Conservation (phyloP, 805 yeast species). For the Zygoascus flipseniorum region DNA sequence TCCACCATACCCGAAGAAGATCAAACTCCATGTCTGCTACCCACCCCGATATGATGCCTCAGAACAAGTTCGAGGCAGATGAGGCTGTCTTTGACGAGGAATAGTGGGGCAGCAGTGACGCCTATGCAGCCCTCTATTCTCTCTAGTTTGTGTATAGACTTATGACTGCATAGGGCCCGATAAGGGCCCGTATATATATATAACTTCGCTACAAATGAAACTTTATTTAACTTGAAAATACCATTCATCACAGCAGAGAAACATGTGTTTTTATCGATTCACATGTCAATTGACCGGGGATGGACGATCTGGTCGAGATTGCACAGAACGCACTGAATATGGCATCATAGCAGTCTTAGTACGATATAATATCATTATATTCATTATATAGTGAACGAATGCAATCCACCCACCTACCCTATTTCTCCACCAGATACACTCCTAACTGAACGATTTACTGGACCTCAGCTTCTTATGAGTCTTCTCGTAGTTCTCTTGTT, state of each 20-base stretch:
- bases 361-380: background rate
- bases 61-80: slow-evolving; percentile 14
- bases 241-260: no score
- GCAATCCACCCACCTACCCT: background rate
- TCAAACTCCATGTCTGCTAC: slow-evolving; percentile 25
- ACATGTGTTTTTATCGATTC: no score
- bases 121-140: background rate
- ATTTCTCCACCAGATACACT: background rate
- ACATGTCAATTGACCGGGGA: no score
- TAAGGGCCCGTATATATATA: no score
- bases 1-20: slow-evolving; percentile 28
- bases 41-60: slow-evolving; percentile 13
- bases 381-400: background rate
- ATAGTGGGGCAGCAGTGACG: background rate
- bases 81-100: slow-evolving; percentile 19
- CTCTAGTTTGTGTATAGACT: background rate
- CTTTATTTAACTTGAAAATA: no score
- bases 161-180: background rate
- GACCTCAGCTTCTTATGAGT: slow-evolving; percentile 1
- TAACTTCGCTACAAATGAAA: no score
- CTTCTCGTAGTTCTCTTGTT: slow-evolving; percentile 2
- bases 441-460: slow-evolving; percentile 1
- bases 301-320: no score
- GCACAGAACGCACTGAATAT: background rate
- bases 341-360: background rate